Evolutionary conservation across 192 early-diverging fungal genomes (phyloP).

Genomic region (Mortierella hygrophila): DNA sequence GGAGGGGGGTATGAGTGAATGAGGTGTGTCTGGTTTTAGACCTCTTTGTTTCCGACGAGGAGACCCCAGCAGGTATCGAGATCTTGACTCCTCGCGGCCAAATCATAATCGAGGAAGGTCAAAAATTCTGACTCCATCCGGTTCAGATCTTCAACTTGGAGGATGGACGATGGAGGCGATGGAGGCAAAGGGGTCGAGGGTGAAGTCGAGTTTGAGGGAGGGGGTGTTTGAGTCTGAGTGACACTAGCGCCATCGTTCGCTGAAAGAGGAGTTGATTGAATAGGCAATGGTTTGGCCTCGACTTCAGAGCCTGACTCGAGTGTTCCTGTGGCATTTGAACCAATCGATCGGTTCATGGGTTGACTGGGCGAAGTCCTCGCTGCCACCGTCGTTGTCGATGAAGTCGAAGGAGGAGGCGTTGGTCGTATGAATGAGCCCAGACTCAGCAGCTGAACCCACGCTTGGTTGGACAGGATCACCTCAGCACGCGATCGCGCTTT

Average conservation of each 20-base stretch:
- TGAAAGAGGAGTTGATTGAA: conserved; percentile 9
- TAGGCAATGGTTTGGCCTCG: conserved; percentile 22
- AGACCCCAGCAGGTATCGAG: conserved; percentile 47
- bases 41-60: conserved; percentile 24
- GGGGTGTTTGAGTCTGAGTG: neutral
- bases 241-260: neutral
- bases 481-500: conserved; percentile 22
- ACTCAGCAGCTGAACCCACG: conserved; percentile 40
- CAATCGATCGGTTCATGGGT: conserved; percentile 16
- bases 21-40: neutral
- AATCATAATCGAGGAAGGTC: conserved; percentile 62
- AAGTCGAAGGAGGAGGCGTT: neutral
- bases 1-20: neutral
- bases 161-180: conserved; percentile 4
- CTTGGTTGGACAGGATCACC: conserved; percentile 42
- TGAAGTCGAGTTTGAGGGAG: neutral
- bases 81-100: conserved; percentile 37
- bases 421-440: conserved; percentile 45
- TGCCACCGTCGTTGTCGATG: neutral
- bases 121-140: conserved; percentile 68
- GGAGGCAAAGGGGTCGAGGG: neutral
- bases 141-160: conserved; percentile 52
- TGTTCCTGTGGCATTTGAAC: neutral
- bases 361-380: conserved; percentile 22
- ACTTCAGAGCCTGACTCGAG: neutral